These are phyloP conservation scores for Citrus inodora DNA, from an alignment of 345 rosid species.

Conservation along the genomic window DNA sequence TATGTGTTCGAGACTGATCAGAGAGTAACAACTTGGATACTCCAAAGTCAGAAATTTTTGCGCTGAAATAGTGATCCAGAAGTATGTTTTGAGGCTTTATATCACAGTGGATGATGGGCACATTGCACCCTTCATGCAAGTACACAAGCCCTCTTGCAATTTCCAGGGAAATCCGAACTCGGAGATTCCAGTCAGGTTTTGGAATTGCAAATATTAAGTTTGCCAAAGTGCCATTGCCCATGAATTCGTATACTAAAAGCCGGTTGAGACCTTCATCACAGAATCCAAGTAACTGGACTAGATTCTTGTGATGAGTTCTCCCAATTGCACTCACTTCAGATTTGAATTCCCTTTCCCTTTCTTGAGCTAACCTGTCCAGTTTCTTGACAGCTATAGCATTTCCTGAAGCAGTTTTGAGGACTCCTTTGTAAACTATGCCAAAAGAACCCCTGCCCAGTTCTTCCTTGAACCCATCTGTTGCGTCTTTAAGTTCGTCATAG, in stretches of 20 bases:
- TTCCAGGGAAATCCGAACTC: constrained; percentile 19
- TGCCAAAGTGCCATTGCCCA: constrained; percentile 21
- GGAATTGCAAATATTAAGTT: constrained; percentile 11
- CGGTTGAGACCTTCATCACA: constrained; percentile 19
- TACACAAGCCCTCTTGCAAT: constrained; percentile 23
- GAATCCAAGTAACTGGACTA: constrained; percentile 26
- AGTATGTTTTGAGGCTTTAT: constrained; percentile 22
- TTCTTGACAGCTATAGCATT: constrained; percentile 25
- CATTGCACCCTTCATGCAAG: constrained; percentile 24
- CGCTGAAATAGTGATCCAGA: not conserved
- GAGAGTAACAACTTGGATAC: constrained; percentile 6
- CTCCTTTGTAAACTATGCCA: constrained; percentile 31
- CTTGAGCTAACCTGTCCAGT: constrained; percentile 19
- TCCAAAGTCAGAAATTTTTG: constrained; percentile 15
- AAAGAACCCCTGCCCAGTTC: constrained; percentile 34
- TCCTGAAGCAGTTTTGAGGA: constrained; percentile 9
- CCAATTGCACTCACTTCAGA: constrained; percentile 30
- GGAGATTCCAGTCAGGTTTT: constrained; percentile 19
- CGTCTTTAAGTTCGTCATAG: constrained; percentile 20
- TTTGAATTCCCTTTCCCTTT: constrained; percentile 26
- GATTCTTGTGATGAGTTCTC: constrained; percentile 20
- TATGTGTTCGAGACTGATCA: not conserved
- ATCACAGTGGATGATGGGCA: constrained; percentile 7
- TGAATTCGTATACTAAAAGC: constrained; percentile 21
- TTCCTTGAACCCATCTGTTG: constrained; percentile 28